These are phyloP conservation scores for Sanghuangporus sanghuang DNA, from an alignment of 1,284 basidiomycete genomes.

Conservation along the genomic window DNA sequence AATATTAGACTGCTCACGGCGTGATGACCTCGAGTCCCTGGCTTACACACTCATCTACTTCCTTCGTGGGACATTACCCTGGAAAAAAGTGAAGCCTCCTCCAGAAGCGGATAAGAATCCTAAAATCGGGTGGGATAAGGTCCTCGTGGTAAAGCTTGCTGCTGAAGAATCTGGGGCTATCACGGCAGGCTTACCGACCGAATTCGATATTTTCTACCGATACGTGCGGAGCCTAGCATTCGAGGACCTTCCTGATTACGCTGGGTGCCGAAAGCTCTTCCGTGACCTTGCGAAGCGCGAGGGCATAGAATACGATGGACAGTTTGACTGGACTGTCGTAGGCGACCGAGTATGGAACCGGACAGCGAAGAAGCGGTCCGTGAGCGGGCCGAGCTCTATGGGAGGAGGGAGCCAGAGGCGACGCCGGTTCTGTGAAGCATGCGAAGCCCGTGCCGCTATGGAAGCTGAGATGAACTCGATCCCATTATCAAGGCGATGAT, in stretches of 20 bases:
- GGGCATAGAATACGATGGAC: conserved; percentile 49
- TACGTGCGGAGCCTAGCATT: conserved; percentile 86
- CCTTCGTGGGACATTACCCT: conserved; percentile 84
- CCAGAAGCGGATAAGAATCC: conserved; percentile 27
- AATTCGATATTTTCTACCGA: conserved; percentile 83
- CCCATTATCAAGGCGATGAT: conserved; percentile 11
- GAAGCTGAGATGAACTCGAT: conserved; percentile 8
- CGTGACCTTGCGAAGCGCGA: conserved; percentile 52
- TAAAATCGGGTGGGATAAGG: conserved; percentile 57
- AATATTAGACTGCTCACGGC: conserved; percentile 70
- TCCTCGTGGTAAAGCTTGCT: conserved; percentile 62
- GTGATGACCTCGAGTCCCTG: conserved; percentile 89
- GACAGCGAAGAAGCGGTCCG: background rate
- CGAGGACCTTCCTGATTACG: conserved; percentile 89
- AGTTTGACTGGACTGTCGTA: conserved; percentile 41
- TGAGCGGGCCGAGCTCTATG: background rate
- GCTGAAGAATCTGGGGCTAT: conserved; percentile 56
- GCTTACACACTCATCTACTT: conserved; percentile 95
- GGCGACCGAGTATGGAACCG: conserved; percentile 16
- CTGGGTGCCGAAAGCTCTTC: conserved; percentile 79
- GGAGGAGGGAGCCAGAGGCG: conserved; percentile 4
- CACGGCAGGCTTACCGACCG: conserved; percentile 79
- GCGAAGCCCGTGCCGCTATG: conserved; percentile 14
- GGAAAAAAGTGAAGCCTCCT: conserved; percentile 78
- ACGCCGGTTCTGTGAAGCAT: conserved; percentile 17